phyloP scores from a whole-genome alignment of 2,329 filamentous ascomycete genomes.

The Apiospora koreana region DNA sequence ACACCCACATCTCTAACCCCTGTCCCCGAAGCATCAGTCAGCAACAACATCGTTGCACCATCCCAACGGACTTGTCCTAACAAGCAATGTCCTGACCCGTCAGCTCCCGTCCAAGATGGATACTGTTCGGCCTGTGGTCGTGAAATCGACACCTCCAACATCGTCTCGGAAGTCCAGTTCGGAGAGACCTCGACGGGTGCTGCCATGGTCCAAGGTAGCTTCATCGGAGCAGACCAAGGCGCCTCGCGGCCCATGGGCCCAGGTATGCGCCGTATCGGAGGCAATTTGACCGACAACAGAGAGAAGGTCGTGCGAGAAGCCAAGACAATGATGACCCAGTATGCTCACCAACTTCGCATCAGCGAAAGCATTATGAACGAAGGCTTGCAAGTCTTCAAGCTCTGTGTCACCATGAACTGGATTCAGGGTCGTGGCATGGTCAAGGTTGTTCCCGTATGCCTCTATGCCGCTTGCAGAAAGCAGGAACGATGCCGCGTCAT shows the following conservation, averaged over 20 bases:
- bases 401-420: conserved; percentile 74
- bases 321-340: conserved; percentile 60
- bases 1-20: conserved; percentile 23
- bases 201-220: conserved; percentile 88
- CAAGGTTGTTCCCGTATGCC: conserved; percentile 84
- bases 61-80: conserved; percentile 55
- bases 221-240: conserved; percentile 82
- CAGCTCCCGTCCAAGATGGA: conserved; percentile 57
- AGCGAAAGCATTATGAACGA: conserved; percentile 64
- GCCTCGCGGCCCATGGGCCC: conserved; percentile 69
- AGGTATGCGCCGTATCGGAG: conserved; percentile 61
- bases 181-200: conserved; percentile 84
- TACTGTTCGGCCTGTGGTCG: conserved; percentile 84
- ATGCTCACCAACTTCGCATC: conserved; percentile 61
- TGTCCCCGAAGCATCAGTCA: conserved; percentile 19
- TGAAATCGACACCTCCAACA: conserved; percentile 81
- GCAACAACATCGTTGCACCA: conserved; percentile 28
- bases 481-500: conserved; percentile 81
- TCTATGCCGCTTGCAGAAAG: conserved; percentile 86
- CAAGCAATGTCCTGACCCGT: conserved; percentile 59
- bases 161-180: conserved; percentile 89
- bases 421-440: conserved; percentile 83
- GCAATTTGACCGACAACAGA: conserved; percentile 53
- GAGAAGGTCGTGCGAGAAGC: conserved; percentile 63
- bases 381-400: conserved; percentile 73